Evolutionary conservation across 2,329 filamentous ascomycete species (phyloP).

Genomic region (Clonostachys rosea): DNA sequence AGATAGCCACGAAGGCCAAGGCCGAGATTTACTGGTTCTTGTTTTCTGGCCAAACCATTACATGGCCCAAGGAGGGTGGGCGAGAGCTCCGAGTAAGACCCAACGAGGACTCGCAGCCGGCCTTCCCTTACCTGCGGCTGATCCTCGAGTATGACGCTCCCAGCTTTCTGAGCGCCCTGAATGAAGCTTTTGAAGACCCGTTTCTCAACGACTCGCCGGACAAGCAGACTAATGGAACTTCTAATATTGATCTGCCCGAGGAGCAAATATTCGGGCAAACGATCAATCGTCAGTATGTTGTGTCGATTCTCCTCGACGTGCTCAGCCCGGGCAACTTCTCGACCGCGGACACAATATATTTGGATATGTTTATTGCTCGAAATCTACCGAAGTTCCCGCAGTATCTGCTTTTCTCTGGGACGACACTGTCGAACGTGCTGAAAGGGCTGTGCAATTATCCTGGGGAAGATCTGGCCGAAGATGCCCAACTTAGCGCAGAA

Average conservation of each 20-base stretch:
- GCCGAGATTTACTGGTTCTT: slow-evolving; percentile 88
- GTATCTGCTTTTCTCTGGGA: slow-evolving; percentile 86
- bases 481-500: slow-evolving; percentile 95
- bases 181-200: slow-evolving; percentile 93
- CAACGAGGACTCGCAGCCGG: slow-evolving; percentile 54
- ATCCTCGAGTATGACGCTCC: slow-evolving; percentile 85
- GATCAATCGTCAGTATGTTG: slow-evolving; percentile 86
- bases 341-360: slow-evolving; percentile 79
- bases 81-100: slow-evolving; percentile 59
- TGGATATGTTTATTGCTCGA: slow-evolving; percentile 97
- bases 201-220: slow-evolving; percentile 82
- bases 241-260: slow-evolving; percentile 48
- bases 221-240: slow-evolving; percentile 48
- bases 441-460: slow-evolving; percentile 82
- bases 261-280: slow-evolving; percentile 65
- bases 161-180: slow-evolving; percentile 90
- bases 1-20: slow-evolving; percentile 73
- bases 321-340: slow-evolving; percentile 78
- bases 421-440: slow-evolving; percentile 76
- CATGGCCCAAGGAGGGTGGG: slow-evolving; percentile 65
- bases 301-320: slow-evolving; percentile 85
- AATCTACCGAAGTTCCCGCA: slow-evolving; percentile 96
- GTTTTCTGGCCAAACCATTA: slow-evolving; percentile 76
- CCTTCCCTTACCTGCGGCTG: slow-evolving; percentile 80
- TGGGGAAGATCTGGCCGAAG: slow-evolving; percentile 74